Base-by-base conservation (phyloP, 2,329 filamentous ascomycete species). In the Camillea tinctor region DNA sequence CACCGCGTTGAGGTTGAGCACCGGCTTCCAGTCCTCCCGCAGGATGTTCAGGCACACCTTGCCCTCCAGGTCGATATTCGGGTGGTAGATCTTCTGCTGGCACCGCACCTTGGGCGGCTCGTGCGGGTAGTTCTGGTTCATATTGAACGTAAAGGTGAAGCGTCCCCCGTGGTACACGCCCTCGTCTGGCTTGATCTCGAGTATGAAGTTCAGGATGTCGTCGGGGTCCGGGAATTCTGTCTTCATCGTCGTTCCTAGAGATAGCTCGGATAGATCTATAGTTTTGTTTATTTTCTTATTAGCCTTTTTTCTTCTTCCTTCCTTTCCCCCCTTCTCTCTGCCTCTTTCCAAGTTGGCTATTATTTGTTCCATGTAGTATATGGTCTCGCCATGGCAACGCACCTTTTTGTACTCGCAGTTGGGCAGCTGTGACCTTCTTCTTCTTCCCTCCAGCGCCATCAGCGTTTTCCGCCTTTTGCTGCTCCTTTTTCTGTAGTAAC, bases 1-100 rank as follows among this genome's bases (percentile, higher is more conserved):
- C 49, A 98, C 93, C 17, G 95, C 93, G 73, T 98, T 97, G 74
- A 99, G 77, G 75, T 98, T 98, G 73, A 99, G 80, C 51, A 99
- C 95, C 0, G 95, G 95, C 82, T 98, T 99, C 95, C 95, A 99
- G 80, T 99, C 95, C 79, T 99, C 95, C 63, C 95, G 84, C 72
- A 99, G 78, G 71, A 99, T 99, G 76, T 99, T 99, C 72, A 99
- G 79, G 80, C 95, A 99, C 64, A 99, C 93, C 74, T 99, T 99
- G 69, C 95, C 95, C 75, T 98, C 92, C 49, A 97, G 84, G 73
- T 99, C 95, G 74, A 99, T 99, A 77, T 99, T 99, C 5, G 95
- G 95, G 75, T 99, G 95, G 80, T 99, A 99, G 71, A 99, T 98
- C 83, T 97, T 98, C 79, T 99, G 92, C 68, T 88, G 90, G 80